Evolutionary conservation across 2,329 filamentous ascomycete genomes (phyloP), one percentile per base, ranked within the genome.

Genomic region (Lachnellula cervina): DNA sequence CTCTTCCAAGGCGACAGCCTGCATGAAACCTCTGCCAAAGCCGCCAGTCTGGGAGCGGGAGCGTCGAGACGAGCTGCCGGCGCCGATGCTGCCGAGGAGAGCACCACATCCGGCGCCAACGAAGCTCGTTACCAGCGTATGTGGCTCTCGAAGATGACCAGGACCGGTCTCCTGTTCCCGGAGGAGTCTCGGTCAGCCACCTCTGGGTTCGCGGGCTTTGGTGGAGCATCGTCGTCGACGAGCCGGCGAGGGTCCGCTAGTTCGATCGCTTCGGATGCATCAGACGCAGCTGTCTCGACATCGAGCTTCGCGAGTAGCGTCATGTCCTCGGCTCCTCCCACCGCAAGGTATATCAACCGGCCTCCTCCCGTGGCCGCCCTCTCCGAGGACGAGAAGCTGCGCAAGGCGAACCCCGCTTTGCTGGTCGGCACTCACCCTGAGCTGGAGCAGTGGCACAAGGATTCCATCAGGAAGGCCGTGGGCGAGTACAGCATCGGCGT

Each of bases 61-160:
- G 55, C 53, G 13, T 28, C 42, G 23, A 8, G 16, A 47, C 51
- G 21, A 21, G 2, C 23, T 35, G 28, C 23, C 11, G 25, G 45
- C 14, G 53, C 14, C 6, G 48, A 40, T 21, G 47, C 32, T 19
- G 5, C n/a, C 3, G 17, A 23, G 2, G 2, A 23, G 7, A 17
- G 1, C 16, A n/a, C 2, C 3, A 32, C 11, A 25, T 8, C 42
- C 9, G 56, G 57, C 5, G 51, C 55, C 3, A 69, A 69, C 21
- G 60, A 67, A 51, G 61, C 52, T 2, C 61, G 67, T 4, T 69
- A 70, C 44, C 66, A 65, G 54, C 63, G 68, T 38, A 69, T 70
- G 66, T 70, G 68, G 69, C 62, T 70, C 7, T 64, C 63, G 4
- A 69, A 68, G 51, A 64, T 70, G 67, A 70, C 64, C 2, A 47